Base-by-base conservation (phyloP, 139 green algal species). In the Chlamydomonas schloesseri region DNA sequence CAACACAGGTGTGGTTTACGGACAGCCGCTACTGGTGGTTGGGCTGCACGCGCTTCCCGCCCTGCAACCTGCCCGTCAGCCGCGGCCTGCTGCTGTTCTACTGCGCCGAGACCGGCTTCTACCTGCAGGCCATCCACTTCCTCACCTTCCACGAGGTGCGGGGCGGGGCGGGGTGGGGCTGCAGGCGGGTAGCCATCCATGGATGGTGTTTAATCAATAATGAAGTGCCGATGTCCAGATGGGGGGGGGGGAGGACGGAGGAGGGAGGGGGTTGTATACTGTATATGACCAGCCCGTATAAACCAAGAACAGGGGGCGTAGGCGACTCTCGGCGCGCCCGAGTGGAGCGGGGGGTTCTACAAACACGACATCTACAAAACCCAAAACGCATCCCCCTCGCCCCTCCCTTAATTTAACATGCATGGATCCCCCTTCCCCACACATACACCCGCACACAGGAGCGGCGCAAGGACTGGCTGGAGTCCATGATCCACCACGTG, bases 401-500 rank as follows among this genome's bases (percentile, higher is more conserved):
- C n/a, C n/a, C n/a, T n/a, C n/a, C n/a, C n/a, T n/a, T n/a, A n/a
- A n/a, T n/a, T n/a, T n/a, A n/a, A n/a, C n/a, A n/a, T n/a, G n/a
- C n/a, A n/a, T n/a, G n/a, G n/a, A n/a, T n/a, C n/a, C n/a, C n/a
- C n/a, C n/a, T n/a, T n/a, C n/a, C n/a, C n/a, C 68, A 0, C 68
- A 1, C 18, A 5, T 13, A 33, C 20, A 15, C 10, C 34, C 4
- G 1, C 68, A 24, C 34, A 33, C 81, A 97, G 91, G 90, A 93
- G 60, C 91, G 95, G 77, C 90, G 95, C 37, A 98, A 98, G 87
- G 96, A 98, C 73, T 96, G 94, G 68, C 81, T 90, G 46, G 94
- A 97, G 85, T 91, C 91, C 50, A 91, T 98, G 89, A 90, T 92
- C 20, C 96, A 98, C 87, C 96, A 98, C 83, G 36, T 97, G 0